phyloP scores from a whole-genome alignment of 169 alveolate genomes.

The Plasmodium fragile region DNA sequence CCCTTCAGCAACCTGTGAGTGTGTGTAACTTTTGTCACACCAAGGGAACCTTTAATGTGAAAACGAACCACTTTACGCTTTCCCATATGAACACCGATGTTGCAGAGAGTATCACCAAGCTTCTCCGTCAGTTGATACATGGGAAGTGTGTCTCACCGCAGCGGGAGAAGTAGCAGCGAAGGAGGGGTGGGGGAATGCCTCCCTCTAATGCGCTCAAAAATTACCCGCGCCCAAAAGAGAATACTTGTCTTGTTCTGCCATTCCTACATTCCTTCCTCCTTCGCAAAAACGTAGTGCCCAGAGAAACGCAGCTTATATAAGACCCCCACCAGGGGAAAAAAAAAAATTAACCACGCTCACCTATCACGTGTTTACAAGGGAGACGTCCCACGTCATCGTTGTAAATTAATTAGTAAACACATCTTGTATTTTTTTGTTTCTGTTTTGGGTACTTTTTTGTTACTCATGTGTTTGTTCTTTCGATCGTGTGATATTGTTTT shows the following conservation, averaged over 20 bases:
- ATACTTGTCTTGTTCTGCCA: not conserved
- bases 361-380: not conserved
- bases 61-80: constrained; percentile 19
- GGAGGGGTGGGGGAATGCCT: not conserved
- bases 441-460: not conserved
- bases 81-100: not conserved
- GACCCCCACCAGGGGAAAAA: not conserved
- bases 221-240: not conserved
- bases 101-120: not conserved
- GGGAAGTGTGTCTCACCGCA: not conserved
- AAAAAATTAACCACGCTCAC: not conserved
- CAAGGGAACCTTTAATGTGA: constrained; percentile 49
- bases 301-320: not conserved
- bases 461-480: not conserved
- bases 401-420: not conserved
- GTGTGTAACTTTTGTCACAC: constrained; percentile 44
- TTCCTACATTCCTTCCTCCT: not conserved
- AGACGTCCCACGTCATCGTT: not conserved
- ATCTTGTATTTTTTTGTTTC: not conserved
- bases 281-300: not conserved
- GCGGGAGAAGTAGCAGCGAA: not conserved
- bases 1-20: constrained; percentile 65
- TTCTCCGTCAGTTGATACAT: constrained; percentile 14
- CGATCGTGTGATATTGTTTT: not conserved
- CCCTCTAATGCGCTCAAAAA: not conserved